These are phyloP conservation scores for Gigaspora rosea DNA, from an alignment of 192 early-diverging fungal species.

Conservation along the genomic window DNA sequence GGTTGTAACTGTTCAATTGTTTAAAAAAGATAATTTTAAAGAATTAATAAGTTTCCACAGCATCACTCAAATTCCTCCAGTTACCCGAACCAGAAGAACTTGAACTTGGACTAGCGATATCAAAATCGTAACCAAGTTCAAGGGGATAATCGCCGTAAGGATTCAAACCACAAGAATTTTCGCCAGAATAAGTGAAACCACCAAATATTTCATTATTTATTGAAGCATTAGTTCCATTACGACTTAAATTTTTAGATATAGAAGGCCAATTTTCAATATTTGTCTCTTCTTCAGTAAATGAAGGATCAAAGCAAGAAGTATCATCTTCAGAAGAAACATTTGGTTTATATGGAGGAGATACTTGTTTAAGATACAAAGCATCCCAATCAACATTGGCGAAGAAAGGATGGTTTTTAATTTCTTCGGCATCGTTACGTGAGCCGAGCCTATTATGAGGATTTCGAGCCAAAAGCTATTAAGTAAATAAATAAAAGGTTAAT, in stretches of 20 bases:
- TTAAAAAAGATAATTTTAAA: too few species aligned
- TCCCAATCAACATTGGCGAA: conserved; percentile 71
- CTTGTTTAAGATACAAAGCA: conserved; percentile 61
- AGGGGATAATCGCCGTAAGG: background rate
- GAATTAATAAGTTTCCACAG: background rate
- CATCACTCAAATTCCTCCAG: background rate
- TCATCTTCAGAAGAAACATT: conserved; percentile 38
- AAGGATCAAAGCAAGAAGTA: conserved; percentile 29
- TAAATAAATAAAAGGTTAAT: too few species aligned
- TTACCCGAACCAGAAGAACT: background rate
- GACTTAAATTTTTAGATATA: conserved; percentile 19
- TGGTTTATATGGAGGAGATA: conserved; percentile 58
- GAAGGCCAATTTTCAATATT: conserved; percentile 15
- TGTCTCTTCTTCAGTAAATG: conserved; percentile 32
- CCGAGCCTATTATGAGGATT: conserved; percentile 65
- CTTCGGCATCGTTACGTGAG: conserved; percentile 55
- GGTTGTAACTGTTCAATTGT: too few species aligned
- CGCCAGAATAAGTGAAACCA: conserved; percentile 33
- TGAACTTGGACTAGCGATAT: background rate
- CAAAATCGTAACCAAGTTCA: background rate
- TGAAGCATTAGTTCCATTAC: conserved; percentile 29
- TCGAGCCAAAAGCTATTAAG: conserved; percentile 51
- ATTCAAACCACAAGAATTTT: background rate
- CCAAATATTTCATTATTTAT: conserved; percentile 6
- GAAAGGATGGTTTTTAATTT: conserved; percentile 73